Evolutionary conservation across 106 monocot species (phyloP).

Genomic region (Allium sativum): DNA sequence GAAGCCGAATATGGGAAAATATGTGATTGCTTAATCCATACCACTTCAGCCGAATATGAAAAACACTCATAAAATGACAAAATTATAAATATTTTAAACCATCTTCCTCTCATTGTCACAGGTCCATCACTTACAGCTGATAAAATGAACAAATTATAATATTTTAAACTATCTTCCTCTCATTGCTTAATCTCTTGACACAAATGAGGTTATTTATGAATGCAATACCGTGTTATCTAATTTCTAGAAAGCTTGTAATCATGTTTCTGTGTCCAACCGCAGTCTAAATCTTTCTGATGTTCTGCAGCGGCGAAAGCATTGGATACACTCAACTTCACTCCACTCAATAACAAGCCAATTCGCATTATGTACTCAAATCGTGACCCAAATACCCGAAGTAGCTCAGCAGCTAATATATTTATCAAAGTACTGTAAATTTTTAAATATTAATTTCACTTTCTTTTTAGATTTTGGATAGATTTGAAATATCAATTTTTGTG

Average conservation of each 20-base stretch:
- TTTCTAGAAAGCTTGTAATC: background rate
- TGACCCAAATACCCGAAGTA: conserved; percentile 70
- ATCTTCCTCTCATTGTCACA: no score
- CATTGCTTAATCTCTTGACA: background rate
- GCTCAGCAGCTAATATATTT: conserved; percentile 81
- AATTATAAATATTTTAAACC: no score
- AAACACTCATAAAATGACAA: no score
- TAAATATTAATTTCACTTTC: background rate
- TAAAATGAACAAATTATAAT: no score
- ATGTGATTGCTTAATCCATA: no score
- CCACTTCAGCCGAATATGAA: no score
- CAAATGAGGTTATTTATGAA: background rate
- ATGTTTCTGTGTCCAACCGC: background rate
- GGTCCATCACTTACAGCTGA: no score
- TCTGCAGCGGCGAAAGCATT: conserved; percentile 60
- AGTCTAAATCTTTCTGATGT: background rate
- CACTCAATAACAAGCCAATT: conserved; percentile 68
- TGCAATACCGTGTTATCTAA: background rate
- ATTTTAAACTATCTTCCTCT: no score
- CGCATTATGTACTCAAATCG: conserved; percentile 93
- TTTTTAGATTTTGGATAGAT: background rate
- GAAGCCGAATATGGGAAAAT: no score
- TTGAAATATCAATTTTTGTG: background rate
- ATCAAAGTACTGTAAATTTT: conserved; percentile 46
- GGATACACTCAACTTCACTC: conserved; percentile 74